These are phyloP conservation scores for Russula ochroleuca DNA, from an alignment of 768 basidiomycete species.

Conservation along the genomic window DNA sequence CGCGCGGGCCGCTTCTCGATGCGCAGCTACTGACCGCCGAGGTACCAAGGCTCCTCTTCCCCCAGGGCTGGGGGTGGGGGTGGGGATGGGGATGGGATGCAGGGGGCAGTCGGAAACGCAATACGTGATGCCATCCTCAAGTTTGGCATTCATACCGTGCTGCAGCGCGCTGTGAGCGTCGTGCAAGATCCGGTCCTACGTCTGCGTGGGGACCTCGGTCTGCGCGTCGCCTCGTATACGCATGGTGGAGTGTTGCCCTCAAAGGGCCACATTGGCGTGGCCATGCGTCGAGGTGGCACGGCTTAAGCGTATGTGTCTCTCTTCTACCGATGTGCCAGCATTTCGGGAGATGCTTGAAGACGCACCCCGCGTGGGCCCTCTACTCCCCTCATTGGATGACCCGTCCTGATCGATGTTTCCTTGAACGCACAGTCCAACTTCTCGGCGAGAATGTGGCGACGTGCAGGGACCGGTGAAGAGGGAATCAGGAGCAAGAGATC, in stretches of 20 bases:
- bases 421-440: too few species aligned
- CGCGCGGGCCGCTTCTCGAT: constrained; percentile 50
- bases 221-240: constrained; percentile 23
- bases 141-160: constrained; percentile 62
- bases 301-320: too few species aligned
- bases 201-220: constrained; percentile 7
- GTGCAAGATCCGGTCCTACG: constrained; percentile 31
- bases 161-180: constrained; percentile 50
- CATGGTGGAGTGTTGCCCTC: constrained; percentile 19
- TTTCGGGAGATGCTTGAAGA: too few species aligned
- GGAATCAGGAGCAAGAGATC: too few species aligned
- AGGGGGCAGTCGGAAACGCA: constrained; percentile 52
- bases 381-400: too few species aligned
- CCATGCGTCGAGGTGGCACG: too few species aligned
- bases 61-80: neutral
- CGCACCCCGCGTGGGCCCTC: too few species aligned
- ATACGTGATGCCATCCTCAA: constrained; percentile 68
- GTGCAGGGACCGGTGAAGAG: too few species aligned
- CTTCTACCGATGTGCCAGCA: too few species aligned
- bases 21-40: constrained; percentile 60
- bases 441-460: too few species aligned
- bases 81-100: too few species aligned
- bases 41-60: neutral
- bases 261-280: constrained; percentile 24
- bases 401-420: too few species aligned